Evolutionary conservation across 2,329 filamentous ascomycete species (phyloP), one percentile per base, ranked within the genome.

Genomic region (Pezicula neosporulosa): DNA sequence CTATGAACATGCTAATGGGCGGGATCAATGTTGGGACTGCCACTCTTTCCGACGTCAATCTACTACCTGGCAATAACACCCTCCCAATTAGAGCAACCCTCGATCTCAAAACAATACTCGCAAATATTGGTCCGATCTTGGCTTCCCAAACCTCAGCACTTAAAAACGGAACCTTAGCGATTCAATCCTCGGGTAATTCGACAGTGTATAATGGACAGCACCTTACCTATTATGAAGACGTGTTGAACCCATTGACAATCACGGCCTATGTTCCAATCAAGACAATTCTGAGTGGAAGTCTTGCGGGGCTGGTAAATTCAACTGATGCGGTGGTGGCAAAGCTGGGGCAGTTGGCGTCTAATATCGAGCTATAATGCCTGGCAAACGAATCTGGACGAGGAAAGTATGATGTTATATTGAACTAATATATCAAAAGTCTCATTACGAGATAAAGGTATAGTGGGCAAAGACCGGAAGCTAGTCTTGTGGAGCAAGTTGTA

Each of bases 181-280:
- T 48, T 42, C 41, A 38, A 27, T 35, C 47, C n/a, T 30, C 47
- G n/a, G 47, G 47, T 12, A 48, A 48, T 35, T 18, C 47, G 18
- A 48, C 36, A 4, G 8, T 30, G n/a, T 48, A 42, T n/a, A 48
- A 48, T 38, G 35, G 37, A n/a, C 19, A 48, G 8, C 47, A 42
- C 27, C 21, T 48, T 27, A 30, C 37, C 41, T 48, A 42, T 27
- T 48, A 43, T 19, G 47, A 48, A 21, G 19, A 48, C 8, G 30
- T 6, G 24, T 33, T 48, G 15, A 48, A 33, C 24, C 16, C 39
- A 6, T 10, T 42, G 6, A 19, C 12, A 6, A 19, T 42, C 18
- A 42, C 39, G 16, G 16, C 16, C 1, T 21, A 21, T 19, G 9
- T 42, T 13, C 39, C 39, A 18, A 18, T 42, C 10, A 42, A 18